Conservation (phyloP, 768 basidiomycete genomes). For the Sistotremastrum niveocremeum region DNA sequence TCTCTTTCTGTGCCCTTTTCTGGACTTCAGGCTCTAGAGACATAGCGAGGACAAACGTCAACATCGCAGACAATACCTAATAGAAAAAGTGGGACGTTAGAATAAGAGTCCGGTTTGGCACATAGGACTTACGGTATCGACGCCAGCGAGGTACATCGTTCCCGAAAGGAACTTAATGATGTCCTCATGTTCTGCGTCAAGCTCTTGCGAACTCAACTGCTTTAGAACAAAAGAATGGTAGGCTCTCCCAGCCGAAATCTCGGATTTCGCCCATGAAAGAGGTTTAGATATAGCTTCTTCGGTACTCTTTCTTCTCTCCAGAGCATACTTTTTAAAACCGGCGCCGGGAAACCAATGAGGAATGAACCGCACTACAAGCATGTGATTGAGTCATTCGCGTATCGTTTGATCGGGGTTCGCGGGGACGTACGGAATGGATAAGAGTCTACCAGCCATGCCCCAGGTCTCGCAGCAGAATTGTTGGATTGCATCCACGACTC, state of each 20-base stretch:
- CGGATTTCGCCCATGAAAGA: background rate
- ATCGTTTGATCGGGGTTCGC: no score
- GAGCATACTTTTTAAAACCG: constrained; percentile 19
- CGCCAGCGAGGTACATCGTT: constrained; percentile 7
- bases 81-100: background rate
- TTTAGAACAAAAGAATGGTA: no score
- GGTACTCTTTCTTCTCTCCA: constrained; percentile 10
- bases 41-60: constrained; percentile 10
- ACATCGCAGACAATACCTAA: constrained; percentile 6
- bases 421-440: no score
- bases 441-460: no score
- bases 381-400: no score
- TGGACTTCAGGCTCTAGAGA: constrained; percentile 8
- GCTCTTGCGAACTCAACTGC: background rate
- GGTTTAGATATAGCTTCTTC: constrained; percentile 11
- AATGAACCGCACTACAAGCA: constrained; percentile 4
- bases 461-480: no score
- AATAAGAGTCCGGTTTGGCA: background rate
- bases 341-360: constrained; percentile 32
- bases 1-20: constrained; percentile 7
- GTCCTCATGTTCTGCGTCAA: background rate
- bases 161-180: background rate
- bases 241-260: background rate
- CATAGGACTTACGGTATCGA: constrained; percentile 7
- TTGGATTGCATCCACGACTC: no score